These are phyloP conservation scores for Psidium friedrichsthalianum DNA, from an alignment of 345 rosid genomes.

Conservation along the genomic window DNA sequence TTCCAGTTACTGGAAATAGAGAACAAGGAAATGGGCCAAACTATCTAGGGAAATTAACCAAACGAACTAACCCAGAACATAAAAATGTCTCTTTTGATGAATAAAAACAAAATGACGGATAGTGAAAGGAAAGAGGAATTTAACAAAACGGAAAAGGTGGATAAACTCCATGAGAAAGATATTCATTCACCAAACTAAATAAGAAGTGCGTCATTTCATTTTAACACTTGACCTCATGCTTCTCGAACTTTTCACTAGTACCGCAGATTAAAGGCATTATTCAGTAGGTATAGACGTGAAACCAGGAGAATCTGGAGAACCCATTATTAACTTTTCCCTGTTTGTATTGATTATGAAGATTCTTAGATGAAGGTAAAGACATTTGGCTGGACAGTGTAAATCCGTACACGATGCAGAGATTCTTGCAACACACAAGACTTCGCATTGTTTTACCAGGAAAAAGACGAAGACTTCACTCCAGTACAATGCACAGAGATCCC, in stretches of 20 bases:
- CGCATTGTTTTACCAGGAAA: not conserved
- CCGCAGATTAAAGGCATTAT: not conserved
- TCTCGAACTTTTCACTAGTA: not conserved
- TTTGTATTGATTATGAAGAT: not conserved
- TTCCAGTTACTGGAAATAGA: not conserved
- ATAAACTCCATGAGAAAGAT: not conserved
- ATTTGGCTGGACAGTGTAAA: not conserved
- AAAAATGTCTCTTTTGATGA: not conserved
- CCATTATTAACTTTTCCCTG: not conserved
- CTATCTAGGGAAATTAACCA: not conserved
- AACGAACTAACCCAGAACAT: not conserved
- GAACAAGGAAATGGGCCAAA: not conserved
- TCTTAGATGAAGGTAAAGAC: not conserved
- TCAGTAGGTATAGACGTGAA: not conserved
- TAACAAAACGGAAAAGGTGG: not conserved
- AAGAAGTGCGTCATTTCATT: not conserved
- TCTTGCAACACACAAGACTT: not conserved
- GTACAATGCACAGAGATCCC: not conserved
- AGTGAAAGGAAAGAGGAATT: not conserved
- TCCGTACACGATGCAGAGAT: not conserved
- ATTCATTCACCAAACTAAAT: not conserved
- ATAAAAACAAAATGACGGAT: not conserved
- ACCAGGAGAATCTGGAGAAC: not conserved
- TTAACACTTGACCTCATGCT: not conserved
- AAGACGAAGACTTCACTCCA: not conserved